Evolutionary conservation across 129 eudicot genomes (phyloP).

Genomic region (Kitagawia praeruptora): DNA sequence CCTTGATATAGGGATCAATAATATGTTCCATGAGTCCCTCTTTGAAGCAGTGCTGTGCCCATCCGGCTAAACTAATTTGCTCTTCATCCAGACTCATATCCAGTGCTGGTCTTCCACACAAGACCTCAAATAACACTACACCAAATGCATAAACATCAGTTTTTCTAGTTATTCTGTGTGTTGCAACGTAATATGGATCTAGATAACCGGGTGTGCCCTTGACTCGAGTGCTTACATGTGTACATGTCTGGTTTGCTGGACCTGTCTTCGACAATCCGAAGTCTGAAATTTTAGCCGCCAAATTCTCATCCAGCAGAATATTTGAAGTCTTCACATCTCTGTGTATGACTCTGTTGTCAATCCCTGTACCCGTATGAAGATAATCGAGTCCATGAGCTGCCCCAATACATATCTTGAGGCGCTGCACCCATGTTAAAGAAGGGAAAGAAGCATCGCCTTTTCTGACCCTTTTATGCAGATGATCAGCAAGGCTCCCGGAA

Average conservation of each 20-base stretch:
- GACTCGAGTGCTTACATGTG: constrained; percentile 35
- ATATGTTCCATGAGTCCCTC: constrained; percentile 24
- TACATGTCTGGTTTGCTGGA: constrained; percentile 9
- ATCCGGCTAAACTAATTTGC: constrained; percentile 29
- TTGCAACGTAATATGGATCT: constrained; percentile 36
- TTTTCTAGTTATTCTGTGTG: constrained; percentile 38
- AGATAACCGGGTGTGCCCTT: constrained; percentile 50
- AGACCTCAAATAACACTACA: constrained; percentile 43
- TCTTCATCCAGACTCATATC: constrained; percentile 33
- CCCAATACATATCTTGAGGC: constrained; percentile 32
- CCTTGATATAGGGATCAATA: constrained; percentile 27
- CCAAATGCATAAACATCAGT: constrained; percentile 10
- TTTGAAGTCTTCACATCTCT: constrained; percentile 45
- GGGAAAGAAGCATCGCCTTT: not conserved
- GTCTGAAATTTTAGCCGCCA: constrained; percentile 44
- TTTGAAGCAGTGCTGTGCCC: constrained; percentile 26
- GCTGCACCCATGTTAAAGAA: constrained; percentile 30
- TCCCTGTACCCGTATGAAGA: constrained; percentile 31
- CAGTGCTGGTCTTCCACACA: constrained; percentile 49
- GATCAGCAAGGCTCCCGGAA: too few species aligned
- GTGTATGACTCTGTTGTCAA: constrained; percentile 25
- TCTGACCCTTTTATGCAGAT: too few species aligned
- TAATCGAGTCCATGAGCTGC: constrained; percentile 32
- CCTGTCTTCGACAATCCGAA: constrained; percentile 42
- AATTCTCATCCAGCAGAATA: constrained; percentile 32